These are phyloP conservation scores for Beta macrorhiza DNA, from an alignment of 179 eudicot species.

Conservation along the genomic window DNA sequence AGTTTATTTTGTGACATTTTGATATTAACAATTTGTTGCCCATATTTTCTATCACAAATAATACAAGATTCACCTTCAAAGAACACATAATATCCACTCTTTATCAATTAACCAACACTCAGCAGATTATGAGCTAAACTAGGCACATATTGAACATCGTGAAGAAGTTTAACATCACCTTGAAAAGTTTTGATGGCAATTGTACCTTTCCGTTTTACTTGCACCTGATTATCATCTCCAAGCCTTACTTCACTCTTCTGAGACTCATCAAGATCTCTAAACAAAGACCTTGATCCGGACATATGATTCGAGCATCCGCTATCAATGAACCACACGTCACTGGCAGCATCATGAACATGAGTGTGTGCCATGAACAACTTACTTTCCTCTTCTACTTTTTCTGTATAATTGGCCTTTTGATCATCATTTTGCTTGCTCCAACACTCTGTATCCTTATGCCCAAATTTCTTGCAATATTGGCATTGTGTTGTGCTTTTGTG, in stretches of 20 bases:
- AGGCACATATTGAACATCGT: not conserved
- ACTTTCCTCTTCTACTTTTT: not conserved
- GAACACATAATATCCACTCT: no score
- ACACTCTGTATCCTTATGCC: conserved; percentile 7
- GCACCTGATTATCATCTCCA: not conserved
- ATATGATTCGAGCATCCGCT: conserved; percentile 7
- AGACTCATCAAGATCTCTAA: conserved; percentile 15
- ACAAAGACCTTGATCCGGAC: not conserved
- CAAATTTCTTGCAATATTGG: conserved; percentile 4
- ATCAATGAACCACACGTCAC: not conserved
- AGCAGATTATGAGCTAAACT: no score
- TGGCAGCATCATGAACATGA: no score
- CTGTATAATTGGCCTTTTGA: not conserved
- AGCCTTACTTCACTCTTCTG: not conserved
- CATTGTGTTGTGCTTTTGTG: not conserved
- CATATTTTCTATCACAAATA: no score
- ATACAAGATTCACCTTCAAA: no score
- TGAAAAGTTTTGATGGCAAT: not conserved
- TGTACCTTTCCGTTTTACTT: not conserved
- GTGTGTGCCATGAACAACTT: conserved; percentile 7
- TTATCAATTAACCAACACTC: no score
- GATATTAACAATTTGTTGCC: no score
- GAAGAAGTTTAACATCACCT: not conserved
- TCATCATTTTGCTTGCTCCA: conserved; percentile 5
- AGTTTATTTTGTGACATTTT: no score